These are phyloP conservation scores for Darksidea phi DNA, from an alignment of 495 filamentous ascomycete genomes.

Conservation along the genomic window DNA sequence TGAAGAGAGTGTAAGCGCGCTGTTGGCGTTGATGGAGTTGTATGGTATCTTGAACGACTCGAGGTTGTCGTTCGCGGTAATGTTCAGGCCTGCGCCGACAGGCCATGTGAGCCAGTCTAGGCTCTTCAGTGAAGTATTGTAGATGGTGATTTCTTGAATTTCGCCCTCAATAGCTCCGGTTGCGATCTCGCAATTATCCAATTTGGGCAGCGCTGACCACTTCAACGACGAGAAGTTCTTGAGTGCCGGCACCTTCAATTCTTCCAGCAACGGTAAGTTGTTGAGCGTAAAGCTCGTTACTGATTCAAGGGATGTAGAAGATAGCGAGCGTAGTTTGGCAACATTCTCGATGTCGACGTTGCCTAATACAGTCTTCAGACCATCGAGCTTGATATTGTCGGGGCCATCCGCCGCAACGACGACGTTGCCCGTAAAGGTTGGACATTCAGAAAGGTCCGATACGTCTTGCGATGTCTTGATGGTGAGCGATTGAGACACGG, in stretches of 20 bases:
- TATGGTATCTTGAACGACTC: constrained; percentile 13
- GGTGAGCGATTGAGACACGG: constrained; percentile 4
- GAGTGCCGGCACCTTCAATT: constrained; percentile 8
- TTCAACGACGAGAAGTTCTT: constrained; percentile 17
- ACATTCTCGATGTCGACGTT: constrained; percentile 29
- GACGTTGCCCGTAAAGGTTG: constrained; percentile 18
- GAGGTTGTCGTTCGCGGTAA: constrained; percentile 13
- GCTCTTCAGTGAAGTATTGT: constrained; percentile 17
- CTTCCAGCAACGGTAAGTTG: constrained; percentile 19
- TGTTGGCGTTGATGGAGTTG: constrained; percentile 9
- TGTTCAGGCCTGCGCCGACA: constrained; percentile 6
- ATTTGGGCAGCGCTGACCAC: constrained; percentile 9
- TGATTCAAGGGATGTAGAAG: constrained; percentile 2
- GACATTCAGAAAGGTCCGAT: constrained; percentile 4
- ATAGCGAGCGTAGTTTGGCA: constrained; percentile 15
- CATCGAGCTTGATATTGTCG: constrained; percentile 2
- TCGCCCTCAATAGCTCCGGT: constrained; percentile 1
- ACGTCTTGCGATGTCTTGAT: constrained; percentile 22
- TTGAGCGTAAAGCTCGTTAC: constrained; percentile 18
- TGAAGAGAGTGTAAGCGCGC: constrained; percentile 9
- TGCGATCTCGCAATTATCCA: constrained; percentile 4
- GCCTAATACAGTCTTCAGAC: constrained; percentile 4
- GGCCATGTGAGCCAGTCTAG: constrained; percentile 24
- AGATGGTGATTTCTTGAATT: constrained; percentile 15
- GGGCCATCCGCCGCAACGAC: constrained; percentile 28